Evolutionary conservation across 2,329 filamentous ascomycete species (phyloP).

Genomic region (Diaporthe citri): DNA sequence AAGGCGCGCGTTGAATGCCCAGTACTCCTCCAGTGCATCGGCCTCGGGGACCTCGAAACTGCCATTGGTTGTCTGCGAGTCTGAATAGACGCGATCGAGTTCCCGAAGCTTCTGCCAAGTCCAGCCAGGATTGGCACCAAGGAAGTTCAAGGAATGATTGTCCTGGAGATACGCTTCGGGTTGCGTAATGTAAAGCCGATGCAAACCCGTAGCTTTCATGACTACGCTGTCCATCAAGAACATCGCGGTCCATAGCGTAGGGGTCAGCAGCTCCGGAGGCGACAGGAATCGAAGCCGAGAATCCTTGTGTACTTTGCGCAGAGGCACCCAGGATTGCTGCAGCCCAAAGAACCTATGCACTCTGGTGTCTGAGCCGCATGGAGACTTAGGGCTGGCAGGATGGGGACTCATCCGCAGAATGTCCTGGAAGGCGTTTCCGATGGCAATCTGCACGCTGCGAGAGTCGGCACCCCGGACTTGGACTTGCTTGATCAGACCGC

Average conservation of each 20-base stretch:
- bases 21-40: slow-evolving; percentile 74
- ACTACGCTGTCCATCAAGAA: slow-evolving; percentile 79
- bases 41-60: slow-evolving; percentile 66
- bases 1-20: slow-evolving; percentile 74
- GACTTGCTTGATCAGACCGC: slow-evolving; percentile 77
- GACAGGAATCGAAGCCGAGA: slow-evolving; percentile 78
- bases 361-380: slow-evolving; percentile 48
- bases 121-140: slow-evolving; percentile 69
- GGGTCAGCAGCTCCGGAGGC: slow-evolving; percentile 79
- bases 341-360: slow-evolving; percentile 69
- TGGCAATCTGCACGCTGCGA: slow-evolving; percentile 74
- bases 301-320: slow-evolving; percentile 82
- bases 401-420: slow-evolving; percentile 62
- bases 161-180: slow-evolving; percentile 81
- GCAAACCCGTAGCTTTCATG: slow-evolving; percentile 75
- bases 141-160: slow-evolving; percentile 47
- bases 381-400: slow-evolving; percentile 49
- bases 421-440: slow-evolving; percentile 72
- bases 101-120: slow-evolving; percentile 78
- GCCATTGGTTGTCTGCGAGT: slow-evolving; percentile 56
- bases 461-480: slow-evolving; percentile 73
- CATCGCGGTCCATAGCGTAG: slow-evolving; percentile 76
- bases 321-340: slow-evolving; percentile 77
- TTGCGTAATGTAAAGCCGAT: slow-evolving; percentile 81
- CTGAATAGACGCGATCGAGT: slow-evolving; percentile 68